Conservation (phyloP, 1,139 yeast genomes). For the Taphrina pruni region DNA sequence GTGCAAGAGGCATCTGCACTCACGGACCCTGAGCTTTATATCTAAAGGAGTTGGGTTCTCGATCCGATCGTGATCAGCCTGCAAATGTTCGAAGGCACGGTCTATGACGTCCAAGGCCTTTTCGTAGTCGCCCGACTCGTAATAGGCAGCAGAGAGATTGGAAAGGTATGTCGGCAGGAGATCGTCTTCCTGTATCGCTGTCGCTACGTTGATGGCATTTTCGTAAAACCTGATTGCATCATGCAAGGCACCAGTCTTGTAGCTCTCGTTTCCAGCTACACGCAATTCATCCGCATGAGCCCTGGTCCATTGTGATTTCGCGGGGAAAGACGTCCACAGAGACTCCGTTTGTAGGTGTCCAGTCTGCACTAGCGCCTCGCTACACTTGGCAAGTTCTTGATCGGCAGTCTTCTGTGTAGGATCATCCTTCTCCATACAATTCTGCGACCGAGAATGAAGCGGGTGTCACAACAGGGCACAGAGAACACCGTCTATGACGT, state of each 20-base stretch:
- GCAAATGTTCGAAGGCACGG: conserved; percentile 37
- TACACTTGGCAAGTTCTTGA: conserved; percentile 18
- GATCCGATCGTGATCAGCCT: not conserved
- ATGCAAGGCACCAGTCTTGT: conserved; percentile 27
- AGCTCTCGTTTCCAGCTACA: conserved; percentile 37
- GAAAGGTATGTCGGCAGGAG: conserved; percentile 29
- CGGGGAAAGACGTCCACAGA: conserved; percentile 21
- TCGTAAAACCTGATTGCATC: conserved; percentile 32
- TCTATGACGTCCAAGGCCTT: conserved; percentile 35
- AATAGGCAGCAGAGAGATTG: conserved; percentile 35
- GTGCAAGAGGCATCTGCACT: conserved; percentile 36
- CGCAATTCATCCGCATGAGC: conserved; percentile 31
- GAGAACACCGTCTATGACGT: not conserved
- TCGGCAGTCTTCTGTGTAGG: conserved; percentile 2
- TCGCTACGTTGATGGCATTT: conserved; percentile 26
- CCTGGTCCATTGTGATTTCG: conserved; percentile 24
- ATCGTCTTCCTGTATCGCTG: conserved; percentile 15
- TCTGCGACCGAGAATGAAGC: not conserved
- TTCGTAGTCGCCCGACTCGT: conserved; percentile 38
- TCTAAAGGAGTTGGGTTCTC: conserved; percentile 27
- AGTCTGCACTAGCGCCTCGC: conserved; percentile 25
- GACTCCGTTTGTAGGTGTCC: conserved; percentile 20
- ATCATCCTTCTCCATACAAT: conserved; percentile 19
- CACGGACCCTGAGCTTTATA: conserved; percentile 30
- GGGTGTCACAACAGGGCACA: conserved; percentile 2